These are phyloP conservation scores for Sphagnum fallax DNA, from an alignment of 228 moss, liverwort and hornwort species.

Conservation along the genomic window DNA sequence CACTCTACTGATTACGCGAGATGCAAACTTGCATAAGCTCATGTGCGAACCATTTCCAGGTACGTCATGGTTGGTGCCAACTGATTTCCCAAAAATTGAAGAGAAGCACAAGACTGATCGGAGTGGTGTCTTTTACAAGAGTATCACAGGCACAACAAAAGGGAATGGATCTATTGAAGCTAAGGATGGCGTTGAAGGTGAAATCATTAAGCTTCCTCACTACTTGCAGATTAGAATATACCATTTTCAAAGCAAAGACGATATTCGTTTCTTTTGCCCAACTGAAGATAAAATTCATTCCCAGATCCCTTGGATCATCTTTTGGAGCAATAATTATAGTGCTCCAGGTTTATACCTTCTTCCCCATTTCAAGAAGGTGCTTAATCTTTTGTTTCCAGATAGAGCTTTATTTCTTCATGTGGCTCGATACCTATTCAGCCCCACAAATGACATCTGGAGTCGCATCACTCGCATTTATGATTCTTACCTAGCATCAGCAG, in stretches of 20 bases:
- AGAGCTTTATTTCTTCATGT: constrained; percentile 44
- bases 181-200: not conserved
- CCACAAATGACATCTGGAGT: constrained; percentile 26
- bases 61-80: constrained; percentile 38
- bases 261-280: constrained; percentile 39
- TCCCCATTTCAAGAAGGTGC: constrained; percentile 17
- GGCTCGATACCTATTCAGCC: constrained; percentile 38
- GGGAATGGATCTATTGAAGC: not conserved
- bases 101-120: constrained; percentile 14
- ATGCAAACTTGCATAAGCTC: constrained; percentile 23
- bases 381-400: constrained; percentile 35
- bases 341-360: constrained; percentile 40
- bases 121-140: constrained; percentile 24
- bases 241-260: constrained; percentile 13
- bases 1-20: constrained; percentile 30
- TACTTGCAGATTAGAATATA: constrained; percentile 15
- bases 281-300: constrained; percentile 33
- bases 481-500: constrained; percentile 21
- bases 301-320: constrained; percentile 33
- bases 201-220: constrained; percentile 5
- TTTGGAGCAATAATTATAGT: constrained; percentile 42
- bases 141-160: constrained; percentile 7
- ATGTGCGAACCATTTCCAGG: constrained; percentile 44
- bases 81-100: constrained; percentile 19
- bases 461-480: constrained; percentile 21